A percentile compares a stretch with the other conserved stretches of the same genome.
phyloP scores from a whole-genome alignment of 805 yeast genomes.

The Ascoidea asiatica region DNA sequence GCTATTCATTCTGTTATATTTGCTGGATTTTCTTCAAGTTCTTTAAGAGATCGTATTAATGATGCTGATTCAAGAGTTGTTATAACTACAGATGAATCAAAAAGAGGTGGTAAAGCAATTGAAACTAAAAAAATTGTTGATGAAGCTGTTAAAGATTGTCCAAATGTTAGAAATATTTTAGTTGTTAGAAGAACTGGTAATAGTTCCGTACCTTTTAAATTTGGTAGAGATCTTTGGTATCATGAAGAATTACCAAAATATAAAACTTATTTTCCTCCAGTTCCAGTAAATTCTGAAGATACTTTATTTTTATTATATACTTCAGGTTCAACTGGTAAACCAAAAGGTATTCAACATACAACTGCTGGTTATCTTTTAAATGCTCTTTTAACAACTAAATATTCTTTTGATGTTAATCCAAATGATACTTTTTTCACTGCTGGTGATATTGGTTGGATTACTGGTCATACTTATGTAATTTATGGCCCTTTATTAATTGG shows the following conservation, averaged over 20 bases:
- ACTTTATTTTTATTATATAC: slow-evolving; percentile 70
- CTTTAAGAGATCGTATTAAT: slow-evolving; percentile 53
- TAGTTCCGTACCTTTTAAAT: slow-evolving; percentile 30
- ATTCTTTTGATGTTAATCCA: slow-evolving; percentile 59
- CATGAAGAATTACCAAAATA: slow-evolving; percentile 52
- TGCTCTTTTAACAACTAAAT: slow-evolving; percentile 59
- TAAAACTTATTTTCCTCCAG: slow-evolving; percentile 57
- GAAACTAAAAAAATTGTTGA: slow-evolving; percentile 72
- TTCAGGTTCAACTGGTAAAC: slow-evolving; percentile 79
- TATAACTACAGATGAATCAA: slow-evolving; percentile 69
- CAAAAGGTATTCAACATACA: slow-evolving; percentile 72
- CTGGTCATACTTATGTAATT: slow-evolving; percentile 73
- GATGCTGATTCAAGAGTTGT: slow-evolving; percentile 62
- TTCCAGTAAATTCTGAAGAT: slow-evolving; percentile 62
- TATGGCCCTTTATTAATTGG: slow-evolving; percentile 71
- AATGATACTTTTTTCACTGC: slow-evolving; percentile 71
- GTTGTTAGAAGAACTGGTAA: slow-evolving; percentile 65
- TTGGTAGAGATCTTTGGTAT: slow-evolving; percentile 65
- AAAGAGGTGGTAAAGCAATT: slow-evolving; percentile 69
- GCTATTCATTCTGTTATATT: slow-evolving; percentile 75
- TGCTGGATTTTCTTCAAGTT: slow-evolving; percentile 69
- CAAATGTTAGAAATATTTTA: slow-evolving; percentile 53
- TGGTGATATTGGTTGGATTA: slow-evolving; percentile 85
- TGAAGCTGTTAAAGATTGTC: slow-evolving; percentile 55
- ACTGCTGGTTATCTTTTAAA: slow-evolving; percentile 70